phyloP scores from a whole-genome alignment of 2,329 filamentous ascomycete genomes.

The Seiridium unicorne region DNA sequence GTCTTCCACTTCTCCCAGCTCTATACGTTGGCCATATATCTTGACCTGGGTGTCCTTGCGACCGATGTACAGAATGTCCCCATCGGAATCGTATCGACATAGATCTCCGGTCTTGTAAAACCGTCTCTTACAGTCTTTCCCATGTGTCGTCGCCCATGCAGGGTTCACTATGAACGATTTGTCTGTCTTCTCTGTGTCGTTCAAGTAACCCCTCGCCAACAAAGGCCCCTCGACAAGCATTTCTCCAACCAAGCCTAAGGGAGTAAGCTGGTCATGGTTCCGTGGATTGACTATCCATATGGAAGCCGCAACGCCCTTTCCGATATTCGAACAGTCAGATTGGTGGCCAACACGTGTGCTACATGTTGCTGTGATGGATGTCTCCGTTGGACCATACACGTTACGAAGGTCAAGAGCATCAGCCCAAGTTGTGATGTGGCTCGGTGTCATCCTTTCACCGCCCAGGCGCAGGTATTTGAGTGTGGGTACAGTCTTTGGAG shows the following conservation, averaged over 20 bases:
- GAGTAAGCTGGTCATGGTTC: neutral
- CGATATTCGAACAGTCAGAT: neutral
- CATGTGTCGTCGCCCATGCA: conserved; percentile 1
- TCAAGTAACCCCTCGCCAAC: neutral
- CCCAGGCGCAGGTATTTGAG: neutral
- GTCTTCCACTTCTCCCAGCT: conserved; percentile 5
- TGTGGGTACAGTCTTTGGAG: neutral
- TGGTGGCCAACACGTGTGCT: too few species aligned
- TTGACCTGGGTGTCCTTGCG: conserved; percentile 7
- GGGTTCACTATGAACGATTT: conserved; percentile 2
- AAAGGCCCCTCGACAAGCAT: conserved; percentile 3
- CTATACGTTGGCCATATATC: conserved; percentile 3
- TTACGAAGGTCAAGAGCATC: neutral
- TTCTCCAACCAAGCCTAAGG: neutral
- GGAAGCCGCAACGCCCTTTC: neutral
- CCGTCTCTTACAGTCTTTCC: too few species aligned
- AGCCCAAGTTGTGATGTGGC: neutral
- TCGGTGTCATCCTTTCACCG: neutral
- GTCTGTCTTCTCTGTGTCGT: neutral
- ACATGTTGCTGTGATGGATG: neutral
- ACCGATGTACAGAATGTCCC: neutral
- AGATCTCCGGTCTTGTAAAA: conserved; percentile 8
- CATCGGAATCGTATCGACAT: neutral
- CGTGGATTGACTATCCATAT: neutral
- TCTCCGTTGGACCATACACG: neutral